These are phyloP conservation scores for Rubia peregrina DNA, from an alignment of 305 asterid genomes.

Conservation along the genomic window DNA sequence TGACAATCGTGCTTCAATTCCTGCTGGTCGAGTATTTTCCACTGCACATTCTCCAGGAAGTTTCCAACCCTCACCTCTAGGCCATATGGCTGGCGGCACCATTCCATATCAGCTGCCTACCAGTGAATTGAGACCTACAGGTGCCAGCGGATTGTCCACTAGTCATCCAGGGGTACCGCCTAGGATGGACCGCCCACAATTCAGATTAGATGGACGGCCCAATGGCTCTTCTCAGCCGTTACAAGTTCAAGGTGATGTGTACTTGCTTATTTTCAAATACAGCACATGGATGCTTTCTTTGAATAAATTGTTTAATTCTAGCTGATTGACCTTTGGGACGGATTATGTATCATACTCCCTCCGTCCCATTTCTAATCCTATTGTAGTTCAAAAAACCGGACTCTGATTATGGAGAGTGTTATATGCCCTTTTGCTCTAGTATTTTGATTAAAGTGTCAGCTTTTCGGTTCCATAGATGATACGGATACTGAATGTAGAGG, in stretches of 20 bases:
- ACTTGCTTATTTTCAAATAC: neutral
- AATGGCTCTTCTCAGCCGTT: conserved; percentile 55
- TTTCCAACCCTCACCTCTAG: conserved; percentile 41
- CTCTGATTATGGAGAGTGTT: neutral
- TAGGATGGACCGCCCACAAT: conserved; percentile 54
- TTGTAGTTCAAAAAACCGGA: neutral
- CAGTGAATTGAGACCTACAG: conserved; percentile 72
- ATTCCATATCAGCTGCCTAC: conserved; percentile 84
- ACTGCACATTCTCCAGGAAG: conserved; percentile 45
- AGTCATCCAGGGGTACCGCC: conserved; percentile 48
- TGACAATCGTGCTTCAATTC: conserved; percentile 44
- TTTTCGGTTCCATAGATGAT: neutral
- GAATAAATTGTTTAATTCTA: neutral
- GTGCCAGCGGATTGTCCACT: conserved; percentile 43
- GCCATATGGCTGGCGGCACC: conserved; percentile 36
- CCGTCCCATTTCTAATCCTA: neutral
- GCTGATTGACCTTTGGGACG: neutral
- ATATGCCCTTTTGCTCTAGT: neutral
- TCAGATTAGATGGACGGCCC: conserved; percentile 60
- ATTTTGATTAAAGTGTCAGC: neutral
- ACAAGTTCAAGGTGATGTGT: conserved; percentile 56
- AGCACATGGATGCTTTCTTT: neutral
- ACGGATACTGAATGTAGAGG: neutral
- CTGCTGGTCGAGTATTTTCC: conserved; percentile 44
- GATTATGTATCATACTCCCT: neutral